A percentile compares a stretch with the other conserved stretches of the same genome.
These are phyloP conservation scores for Colletotrichum gigasporum DNA, from an alignment of 2,329 filamentous ascomycete genomes.

Conservation along the genomic window DNA sequence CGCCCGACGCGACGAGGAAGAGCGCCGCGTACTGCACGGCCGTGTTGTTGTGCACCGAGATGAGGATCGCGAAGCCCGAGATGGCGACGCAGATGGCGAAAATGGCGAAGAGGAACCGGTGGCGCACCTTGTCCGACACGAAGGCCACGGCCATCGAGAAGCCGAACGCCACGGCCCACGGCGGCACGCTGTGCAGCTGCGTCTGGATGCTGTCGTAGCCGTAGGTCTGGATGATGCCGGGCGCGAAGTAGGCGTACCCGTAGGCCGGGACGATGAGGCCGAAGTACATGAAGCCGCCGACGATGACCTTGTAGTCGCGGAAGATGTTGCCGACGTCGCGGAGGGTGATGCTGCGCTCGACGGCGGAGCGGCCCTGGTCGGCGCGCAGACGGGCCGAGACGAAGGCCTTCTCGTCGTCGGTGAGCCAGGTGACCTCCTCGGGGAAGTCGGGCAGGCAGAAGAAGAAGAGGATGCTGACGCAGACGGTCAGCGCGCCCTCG, in stretches of 20 bases:
- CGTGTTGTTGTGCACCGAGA: slow-evolving; percentile 74
- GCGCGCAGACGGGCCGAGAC: slow-evolving; percentile 72
- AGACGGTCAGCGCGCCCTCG: slow-evolving; percentile 72
- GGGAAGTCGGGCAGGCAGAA: slow-evolving; percentile 80
- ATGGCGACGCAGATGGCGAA: slow-evolving; percentile 75
- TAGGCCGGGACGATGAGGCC: slow-evolving; percentile 82
- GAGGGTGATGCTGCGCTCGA: slow-evolving; percentile 68
- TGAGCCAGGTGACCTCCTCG: slow-evolving; percentile 78
- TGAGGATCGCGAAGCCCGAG: slow-evolving; percentile 78
- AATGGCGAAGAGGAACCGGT: slow-evolving; percentile 80
- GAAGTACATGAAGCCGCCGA: slow-evolving; percentile 84
- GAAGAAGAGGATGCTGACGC: slow-evolving; percentile 70
- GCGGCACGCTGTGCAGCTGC: slow-evolving; percentile 66
- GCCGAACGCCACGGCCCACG: slow-evolving; percentile 75
- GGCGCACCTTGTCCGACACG: slow-evolving; percentile 74
- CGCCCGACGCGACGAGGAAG: slow-evolving; percentile 82
- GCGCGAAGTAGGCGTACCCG: slow-evolving; percentile 81
- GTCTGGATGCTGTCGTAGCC: slow-evolving; percentile 68
- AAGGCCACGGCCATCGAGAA: slow-evolving; percentile 81
- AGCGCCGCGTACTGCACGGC: slow-evolving; percentile 79
- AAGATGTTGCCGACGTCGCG: slow-evolving; percentile 70
- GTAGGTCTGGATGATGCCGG: slow-evolving; percentile 75
- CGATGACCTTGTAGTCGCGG: slow-evolving; percentile 77
- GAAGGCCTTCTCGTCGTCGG: slow-evolving; percentile 73
- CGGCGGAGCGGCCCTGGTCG: slow-evolving; percentile 75